These are phyloP conservation scores for Acmispon strigosus DNA, from an alignment of 306 rosid genomes.

Conservation along the genomic window DNA sequence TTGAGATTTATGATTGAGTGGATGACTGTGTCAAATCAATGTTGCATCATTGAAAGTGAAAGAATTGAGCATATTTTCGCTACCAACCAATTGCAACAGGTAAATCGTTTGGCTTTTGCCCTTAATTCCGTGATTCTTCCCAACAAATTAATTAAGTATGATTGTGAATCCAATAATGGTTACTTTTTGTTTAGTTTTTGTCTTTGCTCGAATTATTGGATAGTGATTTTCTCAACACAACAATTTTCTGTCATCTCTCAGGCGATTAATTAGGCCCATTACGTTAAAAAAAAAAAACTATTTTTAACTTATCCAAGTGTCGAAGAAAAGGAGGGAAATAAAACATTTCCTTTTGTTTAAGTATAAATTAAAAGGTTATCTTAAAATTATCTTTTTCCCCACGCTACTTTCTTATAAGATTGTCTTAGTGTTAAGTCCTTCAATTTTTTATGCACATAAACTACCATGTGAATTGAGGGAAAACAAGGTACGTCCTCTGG, in stretches of 20 bases:
- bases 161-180: slow-evolving; percentile 3
- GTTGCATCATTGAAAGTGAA: slow-evolving; percentile 1
- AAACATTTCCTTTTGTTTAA: no score
- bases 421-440: no score
- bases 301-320: neutral
- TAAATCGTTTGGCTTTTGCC: slow-evolving; percentile 9
- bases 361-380: no score
- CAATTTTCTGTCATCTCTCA: neutral
- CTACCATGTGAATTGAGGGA: no score
- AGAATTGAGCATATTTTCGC: neutral
- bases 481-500: no score
- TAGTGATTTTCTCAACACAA: neutral
- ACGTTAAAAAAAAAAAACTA: neutral
- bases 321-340: neutral
- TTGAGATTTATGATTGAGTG: neutral
- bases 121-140: slow-evolving; percentile 23
- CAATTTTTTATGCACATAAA: no score
- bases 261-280: neutral
- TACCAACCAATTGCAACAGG: slow-evolving; percentile 2
- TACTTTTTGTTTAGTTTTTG: slow-evolving; percentile 7
- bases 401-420: no score
- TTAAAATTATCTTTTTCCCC: no score
- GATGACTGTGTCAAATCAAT: slow-evolving; percentile 5
- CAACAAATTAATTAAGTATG: neutral
- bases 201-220: neutral